These are phyloP conservation scores for Myriosclerotinia curreyana DNA, from an alignment of 2,329 filamentous ascomycete species.

Conservation along the genomic window DNA sequence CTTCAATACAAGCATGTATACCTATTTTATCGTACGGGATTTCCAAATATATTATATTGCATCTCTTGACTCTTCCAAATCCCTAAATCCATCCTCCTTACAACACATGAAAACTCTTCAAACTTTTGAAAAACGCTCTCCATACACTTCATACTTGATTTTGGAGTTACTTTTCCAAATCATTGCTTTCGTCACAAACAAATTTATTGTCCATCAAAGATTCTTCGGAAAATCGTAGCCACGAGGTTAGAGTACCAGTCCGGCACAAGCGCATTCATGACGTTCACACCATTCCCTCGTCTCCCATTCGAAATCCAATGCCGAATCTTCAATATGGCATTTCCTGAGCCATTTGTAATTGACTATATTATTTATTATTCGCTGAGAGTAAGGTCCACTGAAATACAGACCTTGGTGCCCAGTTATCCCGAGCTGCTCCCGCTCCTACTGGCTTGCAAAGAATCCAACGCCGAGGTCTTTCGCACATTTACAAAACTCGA, in stretches of 20 bases:
- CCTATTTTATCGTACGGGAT: not conserved
- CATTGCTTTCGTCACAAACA: not conserved
- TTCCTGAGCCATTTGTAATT: not conserved
- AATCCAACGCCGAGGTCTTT: not conserved
- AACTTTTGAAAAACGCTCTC: not conserved
- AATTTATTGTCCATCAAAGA: not conserved
- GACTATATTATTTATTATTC: not conserved
- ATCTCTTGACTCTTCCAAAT: not conserved
- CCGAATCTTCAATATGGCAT: not conserved
- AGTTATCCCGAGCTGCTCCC: not conserved
- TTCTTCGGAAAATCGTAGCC: not conserved
- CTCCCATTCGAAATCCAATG: not conserved
- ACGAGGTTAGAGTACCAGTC: not conserved
- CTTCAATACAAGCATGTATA: not conserved
- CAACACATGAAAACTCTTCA: not conserved
- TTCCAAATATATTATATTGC: not conserved
- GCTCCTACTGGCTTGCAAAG: not conserved
- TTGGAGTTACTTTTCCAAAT: not conserved
- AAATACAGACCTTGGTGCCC: accelerated
- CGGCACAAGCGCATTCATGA: not conserved
- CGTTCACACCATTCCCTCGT: not conserved
- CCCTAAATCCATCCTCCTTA: not conserved
- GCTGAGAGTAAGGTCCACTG: not conserved
- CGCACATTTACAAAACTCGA: not conserved
- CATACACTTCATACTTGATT: too few species aligned